Evolutionary conservation across 176 grass and related monocot genomes (phyloP), one percentile per base, ranked within the genome.

Genomic region (Alopecurus myosuroides): DNA sequence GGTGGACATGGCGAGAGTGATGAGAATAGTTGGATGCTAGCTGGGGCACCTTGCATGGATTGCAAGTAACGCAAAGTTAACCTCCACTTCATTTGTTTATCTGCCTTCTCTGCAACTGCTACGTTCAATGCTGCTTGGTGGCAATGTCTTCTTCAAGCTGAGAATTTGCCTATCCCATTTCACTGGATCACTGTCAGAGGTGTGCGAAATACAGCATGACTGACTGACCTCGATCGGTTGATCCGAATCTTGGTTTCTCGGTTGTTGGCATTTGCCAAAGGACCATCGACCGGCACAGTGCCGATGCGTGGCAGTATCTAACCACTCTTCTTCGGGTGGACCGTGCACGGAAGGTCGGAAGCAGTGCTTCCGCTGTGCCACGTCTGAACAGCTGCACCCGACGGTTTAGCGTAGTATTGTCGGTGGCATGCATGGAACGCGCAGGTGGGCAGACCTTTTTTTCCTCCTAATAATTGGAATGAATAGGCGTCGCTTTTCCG

Each of bases 1-100:
- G 19, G 67, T 72, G 77, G 58, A 5, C 66, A 79, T 60, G 85
- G 31, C 17, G 55, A 37, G 25, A 57, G 40, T 13, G 3, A 74
- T 82, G 88, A 12, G 28, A 53, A 51, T 11, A 20, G 42, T 65
- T 39, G 67, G 82, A 50, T 2, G 36, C 7, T 0, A 30, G 56
- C 67, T 7, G 0, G 30, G 74, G 62, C 22, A 20, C 84, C 71
- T 92, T 72, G 23, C 40, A 72, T 72, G 51, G 76, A 73, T 82
- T 82, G 84, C 53, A 92, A 92, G 91, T n/a, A 51, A 89, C 77
- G 87, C 39, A 85, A 90, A 40, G 30, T 3, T 36, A 62, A 22
- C 29, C 35, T 44, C 50, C 51, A 31, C 51, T 70, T 39, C 68
- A 63, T 39, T 60, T 60, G 22, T 73, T 26, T n/a, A 37, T 19